Evolutionary conservation across 192 early-diverging fungal species (phyloP).

Genomic region (Rhizophagus prolifer): DNA sequence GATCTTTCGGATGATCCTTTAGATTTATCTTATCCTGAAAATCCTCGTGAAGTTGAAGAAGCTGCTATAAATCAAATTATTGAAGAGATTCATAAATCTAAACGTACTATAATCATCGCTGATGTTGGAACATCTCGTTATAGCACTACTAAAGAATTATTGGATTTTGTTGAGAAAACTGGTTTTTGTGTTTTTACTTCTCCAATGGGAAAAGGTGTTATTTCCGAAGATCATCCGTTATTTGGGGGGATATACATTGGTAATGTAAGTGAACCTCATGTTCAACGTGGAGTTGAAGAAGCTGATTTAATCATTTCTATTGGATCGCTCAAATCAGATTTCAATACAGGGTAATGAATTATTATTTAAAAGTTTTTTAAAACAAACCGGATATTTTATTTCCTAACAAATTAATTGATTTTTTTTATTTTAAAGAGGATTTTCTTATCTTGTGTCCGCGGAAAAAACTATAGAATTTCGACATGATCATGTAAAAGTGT

Average conservation of each 20-base stretch:
- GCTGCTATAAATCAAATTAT: conserved; percentile 38
- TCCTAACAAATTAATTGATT: background rate
- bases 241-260: conserved; percentile 47
- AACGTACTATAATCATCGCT: conserved; percentile 44
- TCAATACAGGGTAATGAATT: conserved; percentile 42
- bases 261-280: conserved; percentile 34
- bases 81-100: conserved; percentile 33
- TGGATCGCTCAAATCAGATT: conserved; percentile 48
- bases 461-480: background rate
- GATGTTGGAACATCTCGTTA: conserved; percentile 47
- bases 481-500: background rate
- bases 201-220: conserved; percentile 49
- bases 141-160: conserved; percentile 34
- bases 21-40: conserved; percentile 26
- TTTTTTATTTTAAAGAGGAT: conserved; percentile 1
- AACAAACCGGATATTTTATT: too few relatives aligned
- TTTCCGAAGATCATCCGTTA: conserved; percentile 37
- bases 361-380: too few relatives aligned
- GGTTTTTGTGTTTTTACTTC: conserved; percentile 43
- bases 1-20: conserved; percentile 31
- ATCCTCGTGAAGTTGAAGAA: conserved; percentile 35
- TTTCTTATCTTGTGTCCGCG: background rate
- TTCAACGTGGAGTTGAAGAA: conserved; percentile 38
- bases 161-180: conserved; percentile 36
- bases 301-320: conserved; percentile 44